Conservation (phyloP, 2,329 filamentous ascomycete genomes). For the Graphilbum fragrans region DNA sequence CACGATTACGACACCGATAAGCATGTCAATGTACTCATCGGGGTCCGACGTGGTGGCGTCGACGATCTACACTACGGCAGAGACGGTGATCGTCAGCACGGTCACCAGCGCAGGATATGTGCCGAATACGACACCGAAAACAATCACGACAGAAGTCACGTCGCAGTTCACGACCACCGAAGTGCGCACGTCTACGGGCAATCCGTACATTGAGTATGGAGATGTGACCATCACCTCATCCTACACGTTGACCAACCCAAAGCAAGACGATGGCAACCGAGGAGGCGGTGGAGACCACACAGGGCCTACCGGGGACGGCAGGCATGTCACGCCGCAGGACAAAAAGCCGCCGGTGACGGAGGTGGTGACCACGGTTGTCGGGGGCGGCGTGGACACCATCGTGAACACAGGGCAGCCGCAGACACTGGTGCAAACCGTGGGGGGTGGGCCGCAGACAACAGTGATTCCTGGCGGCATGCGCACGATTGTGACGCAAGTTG, state of each 20-base stretch:
- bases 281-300: too few species aligned
- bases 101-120: too few species aligned
- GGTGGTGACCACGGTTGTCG: slow-evolving; percentile 12
- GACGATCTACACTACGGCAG: background rate
- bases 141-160: slow-evolving; percentile 1
- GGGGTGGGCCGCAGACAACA: slow-evolving; percentile 5
- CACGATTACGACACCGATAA: background rate
- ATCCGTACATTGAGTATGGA: slow-evolving; percentile 9
- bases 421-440: slow-evolving; percentile 8
- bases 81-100: too few species aligned
- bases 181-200: background rate
- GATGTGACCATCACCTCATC: slow-evolving; percentile 12
- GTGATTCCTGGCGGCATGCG: too few species aligned
- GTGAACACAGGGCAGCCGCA: slow-evolving; percentile 11
- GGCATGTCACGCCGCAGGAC: background rate
- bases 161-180: slow-evolving; percentile 3
- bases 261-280: too few species aligned
- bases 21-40: background rate
- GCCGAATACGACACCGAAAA: background rate
- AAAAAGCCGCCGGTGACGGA: slow-evolving; percentile 11
- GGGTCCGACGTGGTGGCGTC: background rate
- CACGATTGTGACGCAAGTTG: slow-evolving; percentile 6
- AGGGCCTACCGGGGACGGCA: too few species aligned
- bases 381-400: slow-evolving; percentile 10
- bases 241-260: slow-evolving; percentile 7